Percentiles rank a stretch among this genome's conserved stretches.
These are phyloP conservation scores for Coleophoma cylindrospora DNA, from an alignment of 2,329 filamentous ascomycete species.

Conservation along the genomic window DNA sequence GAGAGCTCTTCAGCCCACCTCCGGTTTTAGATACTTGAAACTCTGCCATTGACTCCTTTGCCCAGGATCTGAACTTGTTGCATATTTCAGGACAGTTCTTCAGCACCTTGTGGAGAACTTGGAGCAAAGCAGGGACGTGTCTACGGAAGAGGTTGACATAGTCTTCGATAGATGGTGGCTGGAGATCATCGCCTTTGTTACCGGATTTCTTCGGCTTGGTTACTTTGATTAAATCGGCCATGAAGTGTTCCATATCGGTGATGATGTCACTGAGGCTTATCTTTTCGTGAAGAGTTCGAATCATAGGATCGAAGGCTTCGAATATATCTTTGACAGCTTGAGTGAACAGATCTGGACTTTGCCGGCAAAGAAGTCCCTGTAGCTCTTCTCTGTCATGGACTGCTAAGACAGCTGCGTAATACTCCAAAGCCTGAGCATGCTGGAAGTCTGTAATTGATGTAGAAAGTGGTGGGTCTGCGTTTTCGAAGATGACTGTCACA, in stretches of 20 bases:
- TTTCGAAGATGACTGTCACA: constrained; percentile 58
- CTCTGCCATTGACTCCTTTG: constrained; percentile 7
- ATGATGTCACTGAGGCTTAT: constrained; percentile 68
- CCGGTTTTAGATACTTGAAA: constrained; percentile 5
- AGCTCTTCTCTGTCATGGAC: constrained; percentile 71
- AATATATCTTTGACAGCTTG: constrained; percentile 60
- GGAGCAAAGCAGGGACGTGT: constrained; percentile 60
- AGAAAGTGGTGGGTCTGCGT: constrained; percentile 38
- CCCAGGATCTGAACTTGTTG: constrained; percentile 6
- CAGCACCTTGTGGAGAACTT: constrained; percentile 65
- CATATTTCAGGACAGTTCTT: constrained; percentile 52
- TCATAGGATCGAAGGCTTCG: constrained; percentile 68
- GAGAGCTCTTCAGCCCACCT: constrained; percentile 5
- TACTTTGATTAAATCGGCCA: constrained; percentile 63
- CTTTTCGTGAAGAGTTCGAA: constrained; percentile 64
- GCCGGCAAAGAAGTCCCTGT: constrained; percentile 59
- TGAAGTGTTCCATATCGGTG: constrained; percentile 60
- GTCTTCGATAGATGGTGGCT: constrained; percentile 60
- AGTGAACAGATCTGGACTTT: constrained; percentile 69
- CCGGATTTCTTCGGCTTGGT: constrained; percentile 16
- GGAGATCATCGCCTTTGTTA: constrained; percentile 23
- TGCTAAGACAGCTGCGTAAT: constrained; percentile 65
- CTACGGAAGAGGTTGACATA: constrained; percentile 63
- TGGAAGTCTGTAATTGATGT: constrained; percentile 50
- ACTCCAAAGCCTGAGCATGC: constrained; percentile 62